phyloP scores from a whole-genome alignment of 768 basidiomycete genomes.

The Lactarius deliciosus region DNA sequence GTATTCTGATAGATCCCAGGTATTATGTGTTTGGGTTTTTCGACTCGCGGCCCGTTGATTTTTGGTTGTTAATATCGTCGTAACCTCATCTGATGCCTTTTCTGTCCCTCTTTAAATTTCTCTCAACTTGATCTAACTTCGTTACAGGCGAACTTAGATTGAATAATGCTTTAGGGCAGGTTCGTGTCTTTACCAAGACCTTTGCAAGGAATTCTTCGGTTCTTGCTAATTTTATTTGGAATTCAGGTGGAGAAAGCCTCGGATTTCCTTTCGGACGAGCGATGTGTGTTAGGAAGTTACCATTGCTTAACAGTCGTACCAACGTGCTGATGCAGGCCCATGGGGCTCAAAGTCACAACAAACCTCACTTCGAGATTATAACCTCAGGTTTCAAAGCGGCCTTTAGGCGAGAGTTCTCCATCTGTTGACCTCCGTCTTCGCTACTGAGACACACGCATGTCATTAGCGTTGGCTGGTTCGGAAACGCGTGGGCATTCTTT shows the following conservation, averaged over 20 bases:
- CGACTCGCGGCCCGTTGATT: not conserved
- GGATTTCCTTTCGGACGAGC: not conserved
- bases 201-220: not conserved
- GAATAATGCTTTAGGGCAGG: not conserved
- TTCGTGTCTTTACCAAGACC: not conserved
- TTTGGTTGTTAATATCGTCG: not conserved
- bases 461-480: not conserved
- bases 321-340: not conserved
- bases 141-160: not conserved
- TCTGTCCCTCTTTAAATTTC: too few species aligned
- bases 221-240: not conserved
- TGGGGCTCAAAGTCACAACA: too few species aligned
- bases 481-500: slow-evolving; percentile 8
- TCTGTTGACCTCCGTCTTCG: not conserved
- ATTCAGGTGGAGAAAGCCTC: not conserved
- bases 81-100: not conserved
- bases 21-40: not conserved
- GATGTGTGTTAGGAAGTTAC: not conserved
- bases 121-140: not conserved
- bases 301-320: not conserved
- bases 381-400: not conserved
- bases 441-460: not conserved
- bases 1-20: not conserved
- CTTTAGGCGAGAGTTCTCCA: not conserved
- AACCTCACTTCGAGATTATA: not conserved